Evolutionary conservation across 2,329 filamentous ascomycete genomes (phyloP).

Genomic region (Eurotiales sp.): DNA sequence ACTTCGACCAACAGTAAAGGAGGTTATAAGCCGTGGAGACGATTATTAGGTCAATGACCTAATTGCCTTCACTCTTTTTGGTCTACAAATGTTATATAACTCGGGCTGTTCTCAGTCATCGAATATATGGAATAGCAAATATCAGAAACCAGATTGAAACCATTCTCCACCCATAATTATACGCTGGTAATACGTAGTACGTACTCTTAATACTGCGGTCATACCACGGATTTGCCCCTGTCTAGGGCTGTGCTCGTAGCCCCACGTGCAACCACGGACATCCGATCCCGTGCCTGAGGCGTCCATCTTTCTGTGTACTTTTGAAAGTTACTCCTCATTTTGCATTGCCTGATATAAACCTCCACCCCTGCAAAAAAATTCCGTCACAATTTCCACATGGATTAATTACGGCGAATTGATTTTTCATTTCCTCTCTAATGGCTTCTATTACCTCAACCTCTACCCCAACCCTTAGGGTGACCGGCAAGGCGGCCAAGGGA

Average conservation of each 20-base stretch:
- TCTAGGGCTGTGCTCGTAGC: slow-evolving; percentile 20
- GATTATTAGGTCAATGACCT: slow-evolving; percentile 60
- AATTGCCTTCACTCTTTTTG: background rate
- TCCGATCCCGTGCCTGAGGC: slow-evolving; percentile 21
- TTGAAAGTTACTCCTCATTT: too few relatives aligned
- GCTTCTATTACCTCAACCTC: slow-evolving; percentile 30
- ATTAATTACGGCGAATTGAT: background rate
- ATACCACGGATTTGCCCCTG: background rate
- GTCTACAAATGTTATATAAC: background rate
- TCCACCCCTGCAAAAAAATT: background rate
- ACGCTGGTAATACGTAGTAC: too few relatives aligned
- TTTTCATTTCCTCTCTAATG: slow-evolving; percentile 19
- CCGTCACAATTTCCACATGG: background rate
- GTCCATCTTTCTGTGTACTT: background rate
- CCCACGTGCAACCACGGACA: slow-evolving; percentile 34
- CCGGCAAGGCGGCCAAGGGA: slow-evolving; percentile 21
- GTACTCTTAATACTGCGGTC: too few relatives aligned
- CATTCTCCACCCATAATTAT: too few relatives aligned
- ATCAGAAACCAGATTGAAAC: too few relatives aligned
- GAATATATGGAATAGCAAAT: too few relatives aligned
- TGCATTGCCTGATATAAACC: background rate
- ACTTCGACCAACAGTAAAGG: slow-evolving; percentile 75
- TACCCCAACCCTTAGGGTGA: slow-evolving; percentile 29
- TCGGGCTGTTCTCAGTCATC: background rate
- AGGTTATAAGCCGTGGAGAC: slow-evolving; percentile 80